These are phyloP conservation scores for Fonsecaea monophora DNA, from an alignment of 2,329 filamentous ascomycete genomes.

Conservation along the genomic window DNA sequence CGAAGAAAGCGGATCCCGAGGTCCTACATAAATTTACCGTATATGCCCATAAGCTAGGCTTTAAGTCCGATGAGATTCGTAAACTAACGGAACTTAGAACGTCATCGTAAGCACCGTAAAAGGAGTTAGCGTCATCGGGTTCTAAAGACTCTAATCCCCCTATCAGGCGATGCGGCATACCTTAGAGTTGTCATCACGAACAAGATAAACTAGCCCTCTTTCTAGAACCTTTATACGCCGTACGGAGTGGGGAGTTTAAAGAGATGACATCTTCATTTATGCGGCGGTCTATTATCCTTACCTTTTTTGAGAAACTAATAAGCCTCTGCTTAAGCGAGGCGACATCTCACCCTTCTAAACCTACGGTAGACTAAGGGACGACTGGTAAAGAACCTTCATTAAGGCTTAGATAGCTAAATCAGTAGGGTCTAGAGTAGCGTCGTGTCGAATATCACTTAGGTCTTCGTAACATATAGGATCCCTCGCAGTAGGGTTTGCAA, in stretches of 20 bases:
- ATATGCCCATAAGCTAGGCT: background rate
- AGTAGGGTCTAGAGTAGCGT: background rate
- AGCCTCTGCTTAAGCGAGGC: background rate
- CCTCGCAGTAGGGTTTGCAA: background rate
- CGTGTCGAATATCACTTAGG: background rate
- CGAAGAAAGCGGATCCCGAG: background rate
- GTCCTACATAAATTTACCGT: background rate
- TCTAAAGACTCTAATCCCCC: constrained; percentile 3
- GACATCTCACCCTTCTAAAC: background rate
- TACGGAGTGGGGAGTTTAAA: background rate
- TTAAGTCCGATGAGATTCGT: background rate
- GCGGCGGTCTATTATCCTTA: background rate
- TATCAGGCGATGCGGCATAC: background rate
- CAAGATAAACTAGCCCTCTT: background rate
- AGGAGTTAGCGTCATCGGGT: background rate
- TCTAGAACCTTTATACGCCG: background rate
- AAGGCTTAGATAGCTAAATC: background rate
- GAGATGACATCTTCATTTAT: background rate
- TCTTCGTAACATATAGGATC: background rate
- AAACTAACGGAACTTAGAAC: constrained; percentile 8
- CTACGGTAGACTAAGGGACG: background rate
- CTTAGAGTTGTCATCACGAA: background rate
- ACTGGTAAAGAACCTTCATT: background rate
- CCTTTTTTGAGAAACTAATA: background rate
- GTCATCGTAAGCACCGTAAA: constrained; percentile 10